phyloP scores from a whole-genome alignment of 108 stramenopile genomes.

The Fragilaria crotonensis region DNA sequence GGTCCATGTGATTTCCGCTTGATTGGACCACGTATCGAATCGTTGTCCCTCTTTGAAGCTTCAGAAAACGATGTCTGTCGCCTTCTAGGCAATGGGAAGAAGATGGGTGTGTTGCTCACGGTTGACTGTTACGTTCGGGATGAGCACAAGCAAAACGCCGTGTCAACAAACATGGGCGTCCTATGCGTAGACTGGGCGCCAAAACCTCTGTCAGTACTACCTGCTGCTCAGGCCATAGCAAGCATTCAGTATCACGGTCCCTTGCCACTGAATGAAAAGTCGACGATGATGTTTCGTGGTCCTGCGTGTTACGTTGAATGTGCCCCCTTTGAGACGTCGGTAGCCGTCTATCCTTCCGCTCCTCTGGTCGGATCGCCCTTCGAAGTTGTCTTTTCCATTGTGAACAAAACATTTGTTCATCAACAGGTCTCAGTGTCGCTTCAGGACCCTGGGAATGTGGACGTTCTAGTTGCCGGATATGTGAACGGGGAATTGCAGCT shows the following conservation, averaged over 20 bases:
- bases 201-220: conserved; percentile 17
- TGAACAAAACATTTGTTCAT: conserved; percentile 50
- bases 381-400: conserved; percentile 45
- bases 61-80: conserved; percentile 13
- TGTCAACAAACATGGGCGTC: conserved; percentile 40
- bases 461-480: conserved; percentile 46
- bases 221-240: neutral
- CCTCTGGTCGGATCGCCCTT: conserved; percentile 62
- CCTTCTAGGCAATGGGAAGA: conserved; percentile 25
- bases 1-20: conserved; percentile 23
- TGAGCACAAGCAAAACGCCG: conserved; percentile 13
- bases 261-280: conserved; percentile 23
- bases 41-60: neutral
- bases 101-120: conserved; percentile 46
- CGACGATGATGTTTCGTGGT: conserved; percentile 46
- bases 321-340: conserved; percentile 54
- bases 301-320: conserved; percentile 58
- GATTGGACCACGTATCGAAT: neutral
- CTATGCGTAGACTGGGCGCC: conserved; percentile 63
- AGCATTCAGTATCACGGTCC: conserved; percentile 52
- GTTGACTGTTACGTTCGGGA: conserved; percentile 22
- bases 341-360: conserved; percentile 27
- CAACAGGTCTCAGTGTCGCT: conserved; percentile 45
- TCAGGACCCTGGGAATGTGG: conserved; percentile 13
- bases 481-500: conserved; percentile 39